Evolutionary conservation across 768 basidiomycete species (phyloP), one percentile per base, ranked within the genome.

Genomic region (Rhizopogon vinicolor): DNA sequence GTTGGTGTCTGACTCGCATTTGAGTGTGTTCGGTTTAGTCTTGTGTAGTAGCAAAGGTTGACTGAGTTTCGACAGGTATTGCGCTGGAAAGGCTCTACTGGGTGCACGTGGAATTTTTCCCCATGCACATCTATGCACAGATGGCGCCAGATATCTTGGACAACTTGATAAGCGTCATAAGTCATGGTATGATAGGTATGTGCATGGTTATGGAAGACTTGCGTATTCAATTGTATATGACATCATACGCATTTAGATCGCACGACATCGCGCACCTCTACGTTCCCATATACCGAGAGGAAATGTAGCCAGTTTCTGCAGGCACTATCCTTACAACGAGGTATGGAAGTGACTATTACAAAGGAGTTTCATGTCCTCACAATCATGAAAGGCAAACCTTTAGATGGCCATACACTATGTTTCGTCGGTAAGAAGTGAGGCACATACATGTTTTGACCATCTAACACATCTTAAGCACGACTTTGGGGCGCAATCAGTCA

Each of bases 61-160:
- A 7, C 28, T 48, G 5, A 48, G 19, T 22, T 53, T 48, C 18
- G 2, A 25, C 53, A 82, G 81, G 70, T 54, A 54, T 72, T 25
- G 69, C 71, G 10, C 65, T 83, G 16, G 74, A 80, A 54, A 74
- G 75, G 33, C 71, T 79, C 22, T 85, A 80, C 59, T 85, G 83
- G 83, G 62, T 53, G 14, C 84, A 86, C 61, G 68, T 82, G 13
- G 82, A 84, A 62, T 75, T 74, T 53, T 84, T 80, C 64, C 81
- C 79, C 2, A 78, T 77, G 64, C 83, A 84, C 62, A 54, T 72
- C 10, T 41, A 37, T 9, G 59, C 65, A 6, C 63, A 69, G 5
- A 55, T 80, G 2, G 56, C 66, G 13, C 56, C 63, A 31, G 55
- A 60, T 28, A 59, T 61, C 10, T 60, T 81, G 28, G 75, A 80